Conservation (phyloP, 345 rosid genomes). For the Rhodamnia rubescens region DNA sequence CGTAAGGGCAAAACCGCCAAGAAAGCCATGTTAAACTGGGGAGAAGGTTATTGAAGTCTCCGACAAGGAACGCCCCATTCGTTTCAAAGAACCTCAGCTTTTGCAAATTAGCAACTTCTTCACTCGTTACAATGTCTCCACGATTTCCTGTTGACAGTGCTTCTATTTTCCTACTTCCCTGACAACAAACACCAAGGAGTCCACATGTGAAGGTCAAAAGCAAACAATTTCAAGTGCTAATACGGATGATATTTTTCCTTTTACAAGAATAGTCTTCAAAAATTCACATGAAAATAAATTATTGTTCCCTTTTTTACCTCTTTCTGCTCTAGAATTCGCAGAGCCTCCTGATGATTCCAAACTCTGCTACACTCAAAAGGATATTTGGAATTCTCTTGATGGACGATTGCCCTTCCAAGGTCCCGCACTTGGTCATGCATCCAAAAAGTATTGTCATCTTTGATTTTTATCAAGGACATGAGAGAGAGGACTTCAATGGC, state of each 20-base stretch:
- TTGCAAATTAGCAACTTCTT: neutral
- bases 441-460: neutral
- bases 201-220: neutral
- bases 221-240: neutral
- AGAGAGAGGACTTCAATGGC: neutral
- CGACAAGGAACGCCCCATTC: rapidly evolving
- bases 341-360: neutral
- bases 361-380: neutral
- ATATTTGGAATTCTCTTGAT: neutral
- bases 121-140: rapidly evolving
- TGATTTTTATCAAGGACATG: neutral
- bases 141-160: neutral
- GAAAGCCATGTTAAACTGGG: neutral
- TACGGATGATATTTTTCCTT: neutral
- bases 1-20: neutral
- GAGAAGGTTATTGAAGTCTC: neutral
- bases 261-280: neutral
- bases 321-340: neutral
- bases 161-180: neutral
- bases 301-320: neutral
- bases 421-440: neutral
- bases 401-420: neutral
- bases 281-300: neutral
- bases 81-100: neutral
- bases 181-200: neutral